phyloP scores from a whole-genome alignment of 2,329 filamentous ascomycete species.

The Pseudogymnoascus sp. region DNA sequence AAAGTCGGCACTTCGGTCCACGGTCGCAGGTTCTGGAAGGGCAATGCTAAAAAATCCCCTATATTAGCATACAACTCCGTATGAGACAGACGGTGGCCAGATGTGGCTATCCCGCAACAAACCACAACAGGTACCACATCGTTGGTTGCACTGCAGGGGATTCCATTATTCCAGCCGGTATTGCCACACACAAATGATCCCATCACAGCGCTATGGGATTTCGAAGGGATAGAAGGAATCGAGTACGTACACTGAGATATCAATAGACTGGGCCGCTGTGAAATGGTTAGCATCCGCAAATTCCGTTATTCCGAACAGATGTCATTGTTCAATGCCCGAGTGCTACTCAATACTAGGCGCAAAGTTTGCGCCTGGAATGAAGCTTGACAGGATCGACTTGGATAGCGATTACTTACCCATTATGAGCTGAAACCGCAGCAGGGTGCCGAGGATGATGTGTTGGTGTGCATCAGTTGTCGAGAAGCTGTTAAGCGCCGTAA shows the following conservation, averaged over 20 bases:
- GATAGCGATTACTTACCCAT: neutral
- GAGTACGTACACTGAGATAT: constrained; percentile 28
- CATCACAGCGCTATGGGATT: neutral
- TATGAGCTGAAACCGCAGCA: neutral
- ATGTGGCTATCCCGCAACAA: neutral
- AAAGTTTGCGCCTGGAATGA: neutral
- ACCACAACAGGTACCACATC: neutral
- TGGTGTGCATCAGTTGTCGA: neutral
- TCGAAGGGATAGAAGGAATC: constrained; percentile 37
- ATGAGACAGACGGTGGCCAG: neutral
- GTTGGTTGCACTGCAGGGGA: neutral
- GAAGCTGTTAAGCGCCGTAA: neutral
- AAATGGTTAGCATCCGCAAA: neutral
- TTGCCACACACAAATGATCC: neutral
- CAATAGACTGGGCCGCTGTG: neutral
- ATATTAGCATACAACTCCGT: neutral
- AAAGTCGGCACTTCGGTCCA: neutral
- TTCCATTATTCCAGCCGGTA: neutral
- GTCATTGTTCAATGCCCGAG: neutral
- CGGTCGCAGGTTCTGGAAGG: neutral
- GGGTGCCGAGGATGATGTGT: neutral
- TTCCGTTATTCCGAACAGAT: neutral
- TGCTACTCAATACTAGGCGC: neutral
- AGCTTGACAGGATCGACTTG: neutral
- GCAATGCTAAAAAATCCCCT: neutral